Conservation (phyloP, 2,329 filamentous ascomycete species). For the Monascus ruber region DNA sequence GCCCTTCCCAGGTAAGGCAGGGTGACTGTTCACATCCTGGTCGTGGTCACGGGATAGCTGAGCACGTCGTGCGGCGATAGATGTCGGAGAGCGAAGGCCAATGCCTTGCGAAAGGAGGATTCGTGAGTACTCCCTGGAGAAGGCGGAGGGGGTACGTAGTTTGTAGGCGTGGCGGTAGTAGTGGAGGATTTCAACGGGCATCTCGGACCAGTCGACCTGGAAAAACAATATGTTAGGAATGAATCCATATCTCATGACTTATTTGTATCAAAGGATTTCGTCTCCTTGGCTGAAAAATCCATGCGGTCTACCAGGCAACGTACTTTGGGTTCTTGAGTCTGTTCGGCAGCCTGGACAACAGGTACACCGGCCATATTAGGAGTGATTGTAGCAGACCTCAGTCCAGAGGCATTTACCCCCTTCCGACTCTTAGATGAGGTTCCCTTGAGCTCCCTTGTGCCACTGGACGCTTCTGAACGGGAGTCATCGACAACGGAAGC, state of each 20-base stretch:
- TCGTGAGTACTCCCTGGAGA: slow-evolving; percentile 34
- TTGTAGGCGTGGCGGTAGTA: slow-evolving; percentile 38
- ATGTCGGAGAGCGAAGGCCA: slow-evolving; percentile 34
- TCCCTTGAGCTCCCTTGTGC: slow-evolving; percentile 25
- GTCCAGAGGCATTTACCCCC: slow-evolving; percentile 9
- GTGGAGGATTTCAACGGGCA: slow-evolving; percentile 35
- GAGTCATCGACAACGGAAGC: slow-evolving; percentile 33
- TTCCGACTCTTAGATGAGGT: slow-evolving; percentile 23
- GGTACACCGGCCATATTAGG: slow-evolving; percentile 21
- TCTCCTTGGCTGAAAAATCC: not conserved
- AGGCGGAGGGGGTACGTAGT: slow-evolving; percentile 33
- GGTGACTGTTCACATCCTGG: not conserved
- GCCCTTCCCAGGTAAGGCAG: not conserved
- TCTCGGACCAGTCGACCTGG: slow-evolving; percentile 33
- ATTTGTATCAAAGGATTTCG: not conserved
- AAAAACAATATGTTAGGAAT: slow-evolving; percentile 2
- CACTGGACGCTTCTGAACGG: slow-evolving; percentile 37
- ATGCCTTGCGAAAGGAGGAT: slow-evolving; percentile 36
- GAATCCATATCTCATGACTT: too few species aligned
- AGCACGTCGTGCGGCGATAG: slow-evolving; percentile 29
- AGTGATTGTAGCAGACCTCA: slow-evolving; percentile 13
- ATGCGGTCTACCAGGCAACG: not conserved
- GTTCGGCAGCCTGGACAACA: slow-evolving; percentile 7
- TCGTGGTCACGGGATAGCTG: slow-evolving; percentile 3
- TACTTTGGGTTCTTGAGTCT: slow-evolving; percentile 20